phyloP scores from a whole-genome alignment of 106 monocot genomes.

The Triglochin maritima region DNA sequence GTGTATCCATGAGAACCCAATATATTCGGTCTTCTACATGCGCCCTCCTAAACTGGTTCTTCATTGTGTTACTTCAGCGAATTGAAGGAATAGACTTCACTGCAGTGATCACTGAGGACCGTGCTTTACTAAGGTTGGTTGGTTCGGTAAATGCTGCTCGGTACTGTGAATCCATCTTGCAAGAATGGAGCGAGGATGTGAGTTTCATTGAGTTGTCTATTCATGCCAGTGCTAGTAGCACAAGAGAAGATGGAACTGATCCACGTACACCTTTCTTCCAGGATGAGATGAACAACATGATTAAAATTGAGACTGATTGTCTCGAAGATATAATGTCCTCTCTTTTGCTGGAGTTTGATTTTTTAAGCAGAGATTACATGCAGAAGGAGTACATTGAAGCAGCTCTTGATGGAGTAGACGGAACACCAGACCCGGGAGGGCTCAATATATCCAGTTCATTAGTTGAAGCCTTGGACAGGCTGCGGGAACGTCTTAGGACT shows the following conservation, averaged over 20 bases:
- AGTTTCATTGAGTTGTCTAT: conserved; percentile 33
- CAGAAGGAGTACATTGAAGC: conserved; percentile 15
- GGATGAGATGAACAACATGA: conserved; percentile 32
- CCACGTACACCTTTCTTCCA: conserved; percentile 17
- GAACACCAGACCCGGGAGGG: conserved; percentile 17
- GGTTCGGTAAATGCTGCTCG: conserved; percentile 43
- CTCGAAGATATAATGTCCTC: conserved; percentile 48
- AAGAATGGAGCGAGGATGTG: conserved; percentile 54
- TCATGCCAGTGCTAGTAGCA: not conserved
- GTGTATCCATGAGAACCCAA: conserved; percentile 12
- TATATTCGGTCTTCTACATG: conserved; percentile 45
- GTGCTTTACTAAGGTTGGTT: conserved; percentile 20
- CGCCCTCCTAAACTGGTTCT: conserved; percentile 45
- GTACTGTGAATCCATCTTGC: conserved; percentile 52
- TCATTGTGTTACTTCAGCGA: conserved; percentile 28
- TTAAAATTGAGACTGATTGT: conserved; percentile 50
- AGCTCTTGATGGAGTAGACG: conserved; percentile 2
- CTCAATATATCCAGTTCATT: conserved; percentile 26
- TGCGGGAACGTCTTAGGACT: conserved; percentile 26
- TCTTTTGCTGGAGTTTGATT: conserved; percentile 50
- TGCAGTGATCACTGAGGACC: conserved; percentile 21
- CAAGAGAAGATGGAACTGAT: not conserved
- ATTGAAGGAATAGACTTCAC: conserved; percentile 23
- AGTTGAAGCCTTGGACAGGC: conserved; percentile 41
- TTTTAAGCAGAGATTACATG: conserved; percentile 38